Evolutionary conservation across 1,284 basidiomycete genomes (phyloP).

Genomic region (Boletellus dicymbophilus): DNA sequence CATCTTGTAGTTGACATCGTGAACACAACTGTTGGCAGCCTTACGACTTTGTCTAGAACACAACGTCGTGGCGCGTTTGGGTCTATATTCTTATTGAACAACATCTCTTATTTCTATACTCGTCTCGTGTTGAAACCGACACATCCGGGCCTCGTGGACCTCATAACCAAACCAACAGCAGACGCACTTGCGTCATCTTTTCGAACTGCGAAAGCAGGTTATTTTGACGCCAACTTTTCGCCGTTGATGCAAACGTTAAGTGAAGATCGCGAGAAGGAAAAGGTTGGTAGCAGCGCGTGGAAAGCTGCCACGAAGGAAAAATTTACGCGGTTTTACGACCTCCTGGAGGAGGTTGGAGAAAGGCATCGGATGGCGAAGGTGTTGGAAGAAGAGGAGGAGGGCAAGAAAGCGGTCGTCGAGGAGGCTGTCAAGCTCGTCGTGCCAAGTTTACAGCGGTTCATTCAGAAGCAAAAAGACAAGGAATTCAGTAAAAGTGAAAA

Average conservation of each 20-base stretch:
- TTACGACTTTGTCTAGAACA: conserved; percentile 62
- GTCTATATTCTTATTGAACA: conserved; percentile 78
- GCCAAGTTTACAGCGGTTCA: conserved; percentile 70
- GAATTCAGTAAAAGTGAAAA: conserved; percentile 77
- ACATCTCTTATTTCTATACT: conserved; percentile 65
- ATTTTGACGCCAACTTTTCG: conserved; percentile 80
- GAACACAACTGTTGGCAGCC: conserved; percentile 55
- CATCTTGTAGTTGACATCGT: conserved; percentile 82
- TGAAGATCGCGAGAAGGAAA: conserved; percentile 65
- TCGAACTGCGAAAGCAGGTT: conserved; percentile 76
- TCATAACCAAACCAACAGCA: conserved; percentile 62
- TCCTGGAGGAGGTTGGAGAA: conserved; percentile 75
- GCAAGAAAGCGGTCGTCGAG: conserved; percentile 57
- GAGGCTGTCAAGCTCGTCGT: conserved; percentile 77
- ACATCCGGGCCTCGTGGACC: conserved; percentile 41
- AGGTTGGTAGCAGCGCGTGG: conserved; percentile 41
- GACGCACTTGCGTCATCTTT: conserved; percentile 67
- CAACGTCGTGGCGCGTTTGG: conserved; percentile 66
- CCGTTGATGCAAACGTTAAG: conserved; percentile 70
- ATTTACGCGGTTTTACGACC: conserved; percentile 76
- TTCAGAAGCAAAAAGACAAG: conserved; percentile 71
- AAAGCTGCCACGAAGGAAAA: conserved; percentile 75
- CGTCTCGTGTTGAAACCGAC: conserved; percentile 54
- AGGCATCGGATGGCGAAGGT: conserved; percentile 66
- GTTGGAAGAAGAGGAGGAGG: conserved; percentile 69